These are phyloP conservation scores for Saccharomycopsis oosterbeekiorum DNA, from an alignment of 805 yeast genomes.

Conservation along the genomic window DNA sequence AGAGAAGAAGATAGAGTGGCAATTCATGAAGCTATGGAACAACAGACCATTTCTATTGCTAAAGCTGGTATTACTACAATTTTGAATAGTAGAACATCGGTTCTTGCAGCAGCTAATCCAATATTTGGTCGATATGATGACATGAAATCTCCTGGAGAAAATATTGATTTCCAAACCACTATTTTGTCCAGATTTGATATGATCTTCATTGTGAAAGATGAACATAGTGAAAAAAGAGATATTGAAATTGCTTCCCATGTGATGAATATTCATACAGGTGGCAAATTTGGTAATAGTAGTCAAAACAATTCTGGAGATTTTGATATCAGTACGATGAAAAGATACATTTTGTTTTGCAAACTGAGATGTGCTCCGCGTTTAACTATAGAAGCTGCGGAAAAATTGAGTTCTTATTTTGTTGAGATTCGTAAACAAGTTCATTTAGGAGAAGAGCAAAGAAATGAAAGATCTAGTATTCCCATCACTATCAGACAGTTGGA, in stretches of 20 bases:
- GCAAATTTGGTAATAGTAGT: slow-evolving; percentile 28
- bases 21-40: slow-evolving; percentile 99
- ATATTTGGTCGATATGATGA: slow-evolving; percentile 95
- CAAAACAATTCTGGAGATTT: slow-evolving; percentile 52
- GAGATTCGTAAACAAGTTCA: slow-evolving; percentile 79
- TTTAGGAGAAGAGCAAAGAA: slow-evolving; percentile 66
- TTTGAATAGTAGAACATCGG: slow-evolving; percentile 91
- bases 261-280: slow-evolving; percentile 87
- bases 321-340: slow-evolving; percentile 81
- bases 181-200: slow-evolving; percentile 95
- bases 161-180: slow-evolving; percentile 95
- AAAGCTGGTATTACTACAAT: slow-evolving; percentile 98
- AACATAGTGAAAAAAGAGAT: slow-evolving; percentile 79
- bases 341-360: slow-evolving; percentile 86
- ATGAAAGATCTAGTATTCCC: slow-evolving; percentile 91
- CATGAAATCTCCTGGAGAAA: slow-evolving; percentile 92
- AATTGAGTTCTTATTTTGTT: slow-evolving; percentile 84
- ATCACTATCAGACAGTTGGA: slow-evolving; percentile 96
- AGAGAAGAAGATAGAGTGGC: slow-evolving; percentile 98
- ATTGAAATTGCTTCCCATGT: slow-evolving; percentile 89
- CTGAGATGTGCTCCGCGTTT: slow-evolving; percentile 87
- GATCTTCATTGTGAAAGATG: slow-evolving; percentile 96
- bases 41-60: slow-evolving; percentile 96
- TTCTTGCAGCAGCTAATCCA: slow-evolving; percentile 97
- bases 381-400: slow-evolving; percentile 81